These are phyloP conservation scores for Phalaenopsis aphrodite DNA, from an alignment of 106 monocot genomes.

Conservation along the genomic window DNA sequence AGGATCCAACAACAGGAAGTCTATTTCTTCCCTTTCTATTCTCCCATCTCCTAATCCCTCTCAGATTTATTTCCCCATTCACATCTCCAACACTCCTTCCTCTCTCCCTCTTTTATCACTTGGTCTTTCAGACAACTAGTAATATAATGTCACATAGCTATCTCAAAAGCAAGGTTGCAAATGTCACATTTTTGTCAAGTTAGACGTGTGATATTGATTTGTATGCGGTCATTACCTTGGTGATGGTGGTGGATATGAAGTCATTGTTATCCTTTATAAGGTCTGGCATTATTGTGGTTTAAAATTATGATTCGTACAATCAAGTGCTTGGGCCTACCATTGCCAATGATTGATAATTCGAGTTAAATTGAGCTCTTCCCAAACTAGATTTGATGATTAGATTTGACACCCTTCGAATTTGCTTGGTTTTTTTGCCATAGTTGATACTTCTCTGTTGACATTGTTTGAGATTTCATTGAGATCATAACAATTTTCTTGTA, in stretches of 20 bases:
- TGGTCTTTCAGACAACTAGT: not conserved
- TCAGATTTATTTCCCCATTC: not conserved
- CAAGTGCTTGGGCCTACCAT: too few relatives aligned
- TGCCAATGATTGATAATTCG: too few relatives aligned
- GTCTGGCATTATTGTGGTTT: too few relatives aligned
- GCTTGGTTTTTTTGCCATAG: not conserved
- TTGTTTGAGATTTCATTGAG: not conserved
- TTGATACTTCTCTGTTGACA: not conserved
- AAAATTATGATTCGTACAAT: too few relatives aligned
- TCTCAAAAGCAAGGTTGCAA: too few relatives aligned
- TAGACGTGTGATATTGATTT: too few relatives aligned
- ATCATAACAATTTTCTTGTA: not conserved
- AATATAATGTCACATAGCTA: not conserved
- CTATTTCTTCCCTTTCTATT: not conserved
- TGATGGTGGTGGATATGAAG: not conserved
- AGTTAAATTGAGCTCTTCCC: not conserved
- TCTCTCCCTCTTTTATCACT: not conserved
- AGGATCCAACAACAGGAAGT: too few relatives aligned
- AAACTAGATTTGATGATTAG: not conserved
- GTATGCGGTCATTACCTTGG: not conserved
- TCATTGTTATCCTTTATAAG: too few relatives aligned
- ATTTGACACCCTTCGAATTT: not conserved
- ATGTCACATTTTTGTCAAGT: too few relatives aligned
- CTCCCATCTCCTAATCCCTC: not conserved
- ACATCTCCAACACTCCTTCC: not conserved